Base-by-base conservation (phyloP, 2,329 filamentous ascomycete species). In the Aspergillus fumigatus region DNA sequence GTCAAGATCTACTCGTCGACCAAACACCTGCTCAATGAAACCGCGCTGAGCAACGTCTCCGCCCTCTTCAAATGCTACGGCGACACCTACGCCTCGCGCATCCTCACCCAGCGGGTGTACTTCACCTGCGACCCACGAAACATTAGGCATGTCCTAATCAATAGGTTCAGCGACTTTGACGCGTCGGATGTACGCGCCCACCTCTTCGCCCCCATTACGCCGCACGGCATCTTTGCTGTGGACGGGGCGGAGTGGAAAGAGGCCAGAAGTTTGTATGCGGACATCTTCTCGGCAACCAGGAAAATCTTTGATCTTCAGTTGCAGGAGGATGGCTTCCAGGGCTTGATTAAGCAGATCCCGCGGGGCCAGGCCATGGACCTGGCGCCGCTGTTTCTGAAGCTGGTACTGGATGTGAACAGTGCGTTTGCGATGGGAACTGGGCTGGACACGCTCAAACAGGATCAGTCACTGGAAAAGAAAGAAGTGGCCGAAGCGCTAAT, bases 201-300 rank as follows among this genome's bases (percentile, higher is more conserved):
- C 5, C 11, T 61, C 29, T 57, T 61, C 35, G 11, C 50, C 17
- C 50, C 57, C 9, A 57, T 61, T 25, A 61, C 59, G 4, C 59
- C 59, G 19, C 51, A 59, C 52, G 59, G 59, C 0, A 61, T 61
- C 26, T 59, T 59, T n/a, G 56, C 57, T 14, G 48, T 57, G 3
- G 58, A 60, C 17, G 56, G 56, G 7, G 14, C 53, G 19, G 53
- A 41, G 25, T 59, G 59, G 59, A 56, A 54, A 32, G 48, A n/a
- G 40, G 49, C 29, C 17, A 49, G 56, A 27, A 53, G 53, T 14
- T 43, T 55, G 45, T 32, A 55, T 26, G 35, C 45, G 1, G 40
- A 9, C 23, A 53, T 26, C 3, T 38, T 58, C 23, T 55, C 53
- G 4, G 48, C 52, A 35, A 49, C 50, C 17, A 53, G 53, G 19